Conservation (phyloP, 208 protist species). For the Trypanosoma congolense region DNA sequence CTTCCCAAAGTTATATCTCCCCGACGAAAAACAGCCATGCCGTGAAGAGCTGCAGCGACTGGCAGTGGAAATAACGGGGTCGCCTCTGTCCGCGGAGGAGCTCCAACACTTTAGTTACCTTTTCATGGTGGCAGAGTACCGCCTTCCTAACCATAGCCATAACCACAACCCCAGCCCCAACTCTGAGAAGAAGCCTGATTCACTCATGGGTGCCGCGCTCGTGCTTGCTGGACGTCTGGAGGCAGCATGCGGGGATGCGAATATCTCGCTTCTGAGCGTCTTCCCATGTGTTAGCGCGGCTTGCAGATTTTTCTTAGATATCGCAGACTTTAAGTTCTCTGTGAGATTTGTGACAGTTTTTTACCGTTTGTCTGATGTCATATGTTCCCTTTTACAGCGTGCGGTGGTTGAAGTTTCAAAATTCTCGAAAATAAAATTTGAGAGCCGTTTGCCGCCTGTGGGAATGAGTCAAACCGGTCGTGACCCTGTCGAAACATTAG, state of each 20-base stretch:
- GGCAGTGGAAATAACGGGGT: slow-evolving; percentile 52
- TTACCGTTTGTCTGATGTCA: slow-evolving; percentile 17
- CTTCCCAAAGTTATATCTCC: slow-evolving; percentile 50
- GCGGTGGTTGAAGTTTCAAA: slow-evolving; percentile 17
- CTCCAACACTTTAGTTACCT: slow-evolving; percentile 60
- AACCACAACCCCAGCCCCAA: no score
- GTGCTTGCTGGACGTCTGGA: slow-evolving; percentile 67
- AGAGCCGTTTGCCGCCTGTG: background rate
- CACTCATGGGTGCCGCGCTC: slow-evolving; percentile 39
- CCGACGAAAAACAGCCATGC: slow-evolving; percentile 26
- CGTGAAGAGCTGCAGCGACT: slow-evolving; percentile 36
- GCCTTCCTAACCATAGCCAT: no score
- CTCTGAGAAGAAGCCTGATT: slow-evolving; percentile 29
- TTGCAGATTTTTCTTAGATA: slow-evolving; percentile 54
- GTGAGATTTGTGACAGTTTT: slow-evolving; percentile 21
- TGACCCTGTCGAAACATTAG: background rate
- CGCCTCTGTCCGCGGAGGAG: slow-evolving; percentile 38
- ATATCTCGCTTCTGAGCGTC: slow-evolving; percentile 33
- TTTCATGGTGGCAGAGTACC: slow-evolving; percentile 56
- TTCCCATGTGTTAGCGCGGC: slow-evolving; percentile 56
- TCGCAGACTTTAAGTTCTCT: slow-evolving; percentile 22
- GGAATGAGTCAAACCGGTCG: background rate
- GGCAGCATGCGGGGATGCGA: slow-evolving; percentile 43
- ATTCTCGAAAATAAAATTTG: slow-evolving; percentile 13
- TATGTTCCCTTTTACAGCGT: slow-evolving; percentile 15